phyloP scores from a whole-genome alignment of 176 grass and related monocot genomes.

The Dendrocalamus sinicus region DNA sequence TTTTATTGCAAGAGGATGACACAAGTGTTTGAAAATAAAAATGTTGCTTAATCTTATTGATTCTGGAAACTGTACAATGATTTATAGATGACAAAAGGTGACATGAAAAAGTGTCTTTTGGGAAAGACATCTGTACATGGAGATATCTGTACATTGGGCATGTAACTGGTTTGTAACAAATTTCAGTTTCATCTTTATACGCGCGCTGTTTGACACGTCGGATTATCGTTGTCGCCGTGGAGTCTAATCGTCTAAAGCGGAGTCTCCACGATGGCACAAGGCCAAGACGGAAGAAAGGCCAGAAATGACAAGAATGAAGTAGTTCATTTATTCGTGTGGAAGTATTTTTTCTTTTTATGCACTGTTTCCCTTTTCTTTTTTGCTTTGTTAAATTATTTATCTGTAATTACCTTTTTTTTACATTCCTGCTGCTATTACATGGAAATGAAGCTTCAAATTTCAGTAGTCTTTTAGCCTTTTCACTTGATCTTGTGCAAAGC shows the following conservation, averaged over 20 bases:
- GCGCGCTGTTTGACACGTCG: not conserved
- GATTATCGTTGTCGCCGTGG: not conserved
- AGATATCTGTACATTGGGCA: no score
- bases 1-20: no score
- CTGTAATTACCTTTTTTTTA: constrained; percentile 14
- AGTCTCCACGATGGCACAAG: constrained; percentile 6
- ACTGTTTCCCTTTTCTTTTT: not conserved
- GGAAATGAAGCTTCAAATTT: not conserved
- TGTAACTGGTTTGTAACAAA: no score
- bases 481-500: not conserved
- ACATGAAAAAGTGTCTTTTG: no score
- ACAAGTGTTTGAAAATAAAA: no score
- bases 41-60: no score
- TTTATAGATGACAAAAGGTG: no score
- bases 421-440: not conserved
- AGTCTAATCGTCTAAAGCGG: constrained; percentile 8
- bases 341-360: not conserved
- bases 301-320: not conserved
- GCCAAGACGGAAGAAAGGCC: not conserved
- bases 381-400: not conserved
- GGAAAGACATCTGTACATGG: no score
- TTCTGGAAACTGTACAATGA: no score
- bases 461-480: not conserved
- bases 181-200: no score
- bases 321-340: not conserved